Conservation (phyloP, 2,329 filamentous ascomycete genomes). For the Neocucurbitaria cava region DNA sequence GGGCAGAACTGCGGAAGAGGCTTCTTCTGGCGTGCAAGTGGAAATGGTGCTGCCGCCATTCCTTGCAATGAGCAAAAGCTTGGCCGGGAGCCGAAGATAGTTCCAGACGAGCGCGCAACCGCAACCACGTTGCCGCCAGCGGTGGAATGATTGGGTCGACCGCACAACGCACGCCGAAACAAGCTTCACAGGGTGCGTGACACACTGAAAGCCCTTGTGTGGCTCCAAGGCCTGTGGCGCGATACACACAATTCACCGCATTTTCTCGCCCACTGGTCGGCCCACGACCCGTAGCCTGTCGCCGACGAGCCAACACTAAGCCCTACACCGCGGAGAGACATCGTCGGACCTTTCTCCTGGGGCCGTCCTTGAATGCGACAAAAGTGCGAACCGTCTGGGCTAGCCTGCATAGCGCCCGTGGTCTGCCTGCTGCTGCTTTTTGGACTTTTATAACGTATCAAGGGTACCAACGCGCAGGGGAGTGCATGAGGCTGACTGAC, state of each 20-base stretch:
- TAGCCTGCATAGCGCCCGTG: neutral
- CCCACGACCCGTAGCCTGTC: neutral
- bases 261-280: constrained; percentile 5
- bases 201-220: constrained; percentile 5
- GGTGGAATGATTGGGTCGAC: neutral
- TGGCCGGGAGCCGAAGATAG: constrained; percentile 4
- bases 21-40: constrained; percentile 17
- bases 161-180: neutral
- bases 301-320: neutral
- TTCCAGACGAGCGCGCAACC: neutral
- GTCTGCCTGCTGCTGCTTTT: neutral
- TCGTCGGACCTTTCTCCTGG: too few relatives aligned
- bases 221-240: constrained; percentile 1
- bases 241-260: constrained; percentile 18
- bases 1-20: constrained; percentile 18
- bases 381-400: neutral
- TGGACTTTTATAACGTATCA: neutral
- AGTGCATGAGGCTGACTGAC: neutral
- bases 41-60: constrained; percentile 21
- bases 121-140: neutral
- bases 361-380: too few relatives aligned
- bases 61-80: constrained; percentile 16
- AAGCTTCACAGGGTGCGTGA: constrained; percentile 4
- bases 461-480: too few relatives aligned
- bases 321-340: constrained; percentile 1